Conservation (phyloP, 1,284 basidiomycete genomes). For the Irpex rosettiformis region DNA sequence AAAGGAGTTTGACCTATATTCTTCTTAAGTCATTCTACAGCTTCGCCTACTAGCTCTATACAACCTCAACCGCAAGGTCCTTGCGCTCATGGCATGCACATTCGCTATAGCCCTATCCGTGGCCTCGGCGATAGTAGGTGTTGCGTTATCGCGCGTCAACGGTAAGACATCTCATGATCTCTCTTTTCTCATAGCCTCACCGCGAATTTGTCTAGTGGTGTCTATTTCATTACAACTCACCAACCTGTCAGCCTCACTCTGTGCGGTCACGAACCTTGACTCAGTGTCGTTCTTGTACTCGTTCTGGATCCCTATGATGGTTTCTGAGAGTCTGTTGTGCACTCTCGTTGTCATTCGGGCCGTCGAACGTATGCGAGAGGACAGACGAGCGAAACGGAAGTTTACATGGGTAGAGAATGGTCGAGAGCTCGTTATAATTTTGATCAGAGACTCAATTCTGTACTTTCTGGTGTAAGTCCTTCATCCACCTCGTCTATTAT, state of each 20-base stretch:
- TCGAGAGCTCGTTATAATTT: conserved; percentile 40
- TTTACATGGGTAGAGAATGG: conserved; percentile 38
- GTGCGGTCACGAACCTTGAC: conserved; percentile 36
- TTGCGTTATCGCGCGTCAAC: conserved; percentile 30
- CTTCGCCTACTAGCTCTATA: conserved; percentile 63
- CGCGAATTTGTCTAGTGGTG: conserved; percentile 11
- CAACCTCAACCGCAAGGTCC: conserved; percentile 46
- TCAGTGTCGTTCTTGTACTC: conserved; percentile 38
- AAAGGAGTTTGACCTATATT: neutral
- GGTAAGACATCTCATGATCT: conserved; percentile 29
- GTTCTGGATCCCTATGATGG: conserved; percentile 58
- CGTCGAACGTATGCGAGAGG: conserved; percentile 21
- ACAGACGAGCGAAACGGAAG: conserved; percentile 32
- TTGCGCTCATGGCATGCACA: conserved; percentile 36
- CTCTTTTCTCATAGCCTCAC: neutral
- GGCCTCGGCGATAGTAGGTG: conserved; percentile 46
- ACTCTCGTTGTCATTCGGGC: conserved; percentile 45
- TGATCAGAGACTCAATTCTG: conserved; percentile 51
- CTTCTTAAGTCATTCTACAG: conserved; percentile 46
- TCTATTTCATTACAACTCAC: conserved; percentile 17
- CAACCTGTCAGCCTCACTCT: conserved; percentile 33
- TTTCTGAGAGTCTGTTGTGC: conserved; percentile 50
- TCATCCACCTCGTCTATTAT: neutral
- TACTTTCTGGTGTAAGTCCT: conserved; percentile 50
- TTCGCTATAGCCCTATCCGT: conserved; percentile 29